Evolutionary conservation across 2,329 filamentous ascomycete species (phyloP).

Genomic region (Monosporascus ibericus): DNA sequence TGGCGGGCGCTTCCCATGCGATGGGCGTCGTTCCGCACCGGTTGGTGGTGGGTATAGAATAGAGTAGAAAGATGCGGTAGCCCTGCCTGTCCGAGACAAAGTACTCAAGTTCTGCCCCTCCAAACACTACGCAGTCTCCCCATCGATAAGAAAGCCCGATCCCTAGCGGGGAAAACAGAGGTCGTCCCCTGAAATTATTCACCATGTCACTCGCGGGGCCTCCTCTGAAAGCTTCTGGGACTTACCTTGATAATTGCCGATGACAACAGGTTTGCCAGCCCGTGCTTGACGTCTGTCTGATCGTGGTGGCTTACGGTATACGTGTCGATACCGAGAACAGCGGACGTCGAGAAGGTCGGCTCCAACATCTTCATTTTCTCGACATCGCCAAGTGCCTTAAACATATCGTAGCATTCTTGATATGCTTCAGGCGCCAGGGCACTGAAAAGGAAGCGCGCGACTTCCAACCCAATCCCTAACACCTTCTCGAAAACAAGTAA

Average conservation of each 20-base stretch:
- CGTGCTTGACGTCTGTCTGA: conserved; percentile 6
- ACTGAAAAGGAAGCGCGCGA: conserved; percentile 1
- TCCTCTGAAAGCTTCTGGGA: too few species aligned
- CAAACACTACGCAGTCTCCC: conserved; percentile 4
- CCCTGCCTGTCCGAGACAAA: conserved; percentile 7
- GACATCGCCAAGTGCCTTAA: not conserved
- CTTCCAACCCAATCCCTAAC: conserved; percentile 3
- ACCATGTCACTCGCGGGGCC: not conserved
- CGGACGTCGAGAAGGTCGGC: not conserved
- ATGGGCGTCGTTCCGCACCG: conserved; percentile 6
- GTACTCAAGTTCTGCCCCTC: conserved; percentile 7
- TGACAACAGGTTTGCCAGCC: conserved; percentile 2
- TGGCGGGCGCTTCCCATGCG: conserved; percentile 1
- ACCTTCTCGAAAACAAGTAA: conserved; percentile 2
- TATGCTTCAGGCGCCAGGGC: conserved; percentile 3
- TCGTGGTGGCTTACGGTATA: conserved; percentile 3
- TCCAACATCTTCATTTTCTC: conserved; percentile 1
- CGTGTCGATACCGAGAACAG: conserved; percentile 2
- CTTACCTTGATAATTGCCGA: conserved; percentile 6
- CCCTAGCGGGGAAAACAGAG: conserved; percentile 5
- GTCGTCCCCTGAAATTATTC: conserved; percentile 2
- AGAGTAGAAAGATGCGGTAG: conserved; percentile 7
- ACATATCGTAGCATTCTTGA: conserved; percentile 2
- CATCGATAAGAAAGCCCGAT: conserved; percentile 3
- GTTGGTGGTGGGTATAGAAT: conserved; percentile 8